Evolutionary conservation across 2,329 filamentous ascomycete genomes (phyloP), one percentile per base, ranked within the genome.

Genomic region (Hansfordia pulvinata): DNA sequence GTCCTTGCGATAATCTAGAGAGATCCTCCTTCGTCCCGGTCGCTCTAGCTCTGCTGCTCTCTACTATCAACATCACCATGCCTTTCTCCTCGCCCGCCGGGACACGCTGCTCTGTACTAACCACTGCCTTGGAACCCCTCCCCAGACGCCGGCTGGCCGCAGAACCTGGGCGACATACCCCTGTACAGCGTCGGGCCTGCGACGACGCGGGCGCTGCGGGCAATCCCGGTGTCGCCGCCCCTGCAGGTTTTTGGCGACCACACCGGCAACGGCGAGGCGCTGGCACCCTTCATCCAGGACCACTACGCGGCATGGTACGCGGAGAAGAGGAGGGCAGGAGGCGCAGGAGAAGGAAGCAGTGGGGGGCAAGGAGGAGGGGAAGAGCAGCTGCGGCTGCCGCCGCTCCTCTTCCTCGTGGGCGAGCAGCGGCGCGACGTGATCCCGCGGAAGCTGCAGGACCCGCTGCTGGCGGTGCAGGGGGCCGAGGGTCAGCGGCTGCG

Each of bases 401-500:
- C 78, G 0, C 50, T 96, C 5, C 56, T 96, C 1, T 98, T 96
- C 49, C 66, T 92, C 10, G 85, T 93, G 1, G 90, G 90, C 12
- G 88, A 94, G 47, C 81, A 86, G 46, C 69, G 85, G 29, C 62
- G 90, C 23, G 90, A 96, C 47, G 73, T 93, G 37, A 93, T 98
- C 35, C 86, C 90, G 2, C 81, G 69, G 40, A 83, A 71, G 2
- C 57, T 96, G 19, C 80, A 75, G 60, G 64, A 69, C 20, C 44
- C 57, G 0, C 40, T 46, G 0, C 52, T 85, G 7, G 50, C 64
- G 0, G 35, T 46, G 0, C 44, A 57, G 10, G n/a, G n/a, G n/a
- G n/a, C n/a, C n/a, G n/a, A n/a, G n/a, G n/a, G n/a, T n/a, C n/a
- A n/a, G n/a, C n/a, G n/a, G n/a, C 50, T 52, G 27, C 59, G 68